Conservation (phyloP, 345 rosid species). For the Syzygium aromaticum region DNA sequence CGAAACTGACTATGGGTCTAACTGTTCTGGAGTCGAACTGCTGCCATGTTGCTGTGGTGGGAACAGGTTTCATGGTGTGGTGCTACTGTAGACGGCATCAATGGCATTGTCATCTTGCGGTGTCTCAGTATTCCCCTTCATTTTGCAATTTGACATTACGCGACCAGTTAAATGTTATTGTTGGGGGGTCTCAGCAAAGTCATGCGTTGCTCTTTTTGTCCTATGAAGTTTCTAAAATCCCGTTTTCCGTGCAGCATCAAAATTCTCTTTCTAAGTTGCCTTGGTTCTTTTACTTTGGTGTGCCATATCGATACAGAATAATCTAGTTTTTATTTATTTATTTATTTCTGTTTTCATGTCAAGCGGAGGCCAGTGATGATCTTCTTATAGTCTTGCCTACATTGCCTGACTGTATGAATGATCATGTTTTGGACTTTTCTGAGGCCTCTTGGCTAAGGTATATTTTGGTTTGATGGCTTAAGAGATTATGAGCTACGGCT, state of each 20-base stretch:
- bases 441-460: neutral
- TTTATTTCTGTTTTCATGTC: neutral
- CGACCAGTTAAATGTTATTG: neutral
- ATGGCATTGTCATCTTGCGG: neutral
- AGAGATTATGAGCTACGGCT: neutral
- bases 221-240: neutral
- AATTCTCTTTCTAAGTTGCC: neutral
- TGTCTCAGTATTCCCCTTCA: neutral
- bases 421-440: neutral
- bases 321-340: neutral
- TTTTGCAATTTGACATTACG: neutral
- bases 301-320: neutral
- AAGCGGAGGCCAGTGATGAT: neutral
- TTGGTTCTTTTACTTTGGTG: neutral
- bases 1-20: neutral
- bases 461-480: neutral
- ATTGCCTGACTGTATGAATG: constrained; percentile 2
- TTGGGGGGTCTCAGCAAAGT: neutral
- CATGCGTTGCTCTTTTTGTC: neutral
- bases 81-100: neutral
- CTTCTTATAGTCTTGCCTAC: constrained; percentile 1
- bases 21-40: neutral
- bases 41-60: neutral
- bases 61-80: neutral
- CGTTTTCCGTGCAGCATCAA: neutral